Evolutionary conservation across 108 stramenopile species (phyloP).

Genomic region (Tribonema minus): DNA sequence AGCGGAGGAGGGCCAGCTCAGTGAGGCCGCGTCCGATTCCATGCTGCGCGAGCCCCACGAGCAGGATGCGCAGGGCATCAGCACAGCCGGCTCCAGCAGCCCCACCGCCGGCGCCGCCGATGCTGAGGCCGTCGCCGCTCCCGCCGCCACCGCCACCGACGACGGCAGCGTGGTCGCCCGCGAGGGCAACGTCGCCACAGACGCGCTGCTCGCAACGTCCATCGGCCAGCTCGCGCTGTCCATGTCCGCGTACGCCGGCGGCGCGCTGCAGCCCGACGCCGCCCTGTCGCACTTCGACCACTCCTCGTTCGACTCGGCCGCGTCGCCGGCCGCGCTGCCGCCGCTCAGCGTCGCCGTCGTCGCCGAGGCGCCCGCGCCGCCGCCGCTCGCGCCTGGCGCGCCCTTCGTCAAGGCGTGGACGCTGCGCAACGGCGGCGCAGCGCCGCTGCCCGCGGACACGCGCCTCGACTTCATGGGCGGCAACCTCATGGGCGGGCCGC

Average conservation of each 20-base stretch:
- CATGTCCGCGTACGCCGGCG: constrained; percentile 12
- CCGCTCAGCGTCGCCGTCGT: background rate
- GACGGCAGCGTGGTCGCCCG: too few species aligned
- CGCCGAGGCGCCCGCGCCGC: background rate
- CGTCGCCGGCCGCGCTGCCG: background rate
- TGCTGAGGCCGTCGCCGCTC: too few species aligned
- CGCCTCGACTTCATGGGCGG: constrained; percentile 40
- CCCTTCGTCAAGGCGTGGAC: constrained; percentile 45
- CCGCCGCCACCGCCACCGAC: too few species aligned
- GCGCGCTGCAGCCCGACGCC: background rate
- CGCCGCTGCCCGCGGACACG: constrained; percentile 25
- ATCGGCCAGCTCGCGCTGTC: constrained; percentile 26
- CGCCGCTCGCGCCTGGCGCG: constrained; percentile 14
- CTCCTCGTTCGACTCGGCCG: too few species aligned
- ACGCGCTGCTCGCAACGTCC: constrained; percentile 21
- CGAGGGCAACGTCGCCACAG: too few species aligned
- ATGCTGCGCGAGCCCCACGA: too few species aligned
- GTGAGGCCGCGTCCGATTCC: too few species aligned
- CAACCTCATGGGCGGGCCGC: constrained; percentile 39
- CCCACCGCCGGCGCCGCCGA: too few species aligned
- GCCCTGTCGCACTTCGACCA: too few species aligned
- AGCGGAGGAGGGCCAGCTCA: too few species aligned
- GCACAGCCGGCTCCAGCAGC: too few species aligned
- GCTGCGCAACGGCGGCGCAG: constrained; percentile 48
- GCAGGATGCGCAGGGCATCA: too few species aligned